Evolutionary conservation across 345 rosid species (phyloP), one percentile per base, ranked within the genome.

Genomic region (Orychophragmus violaceus): DNA sequence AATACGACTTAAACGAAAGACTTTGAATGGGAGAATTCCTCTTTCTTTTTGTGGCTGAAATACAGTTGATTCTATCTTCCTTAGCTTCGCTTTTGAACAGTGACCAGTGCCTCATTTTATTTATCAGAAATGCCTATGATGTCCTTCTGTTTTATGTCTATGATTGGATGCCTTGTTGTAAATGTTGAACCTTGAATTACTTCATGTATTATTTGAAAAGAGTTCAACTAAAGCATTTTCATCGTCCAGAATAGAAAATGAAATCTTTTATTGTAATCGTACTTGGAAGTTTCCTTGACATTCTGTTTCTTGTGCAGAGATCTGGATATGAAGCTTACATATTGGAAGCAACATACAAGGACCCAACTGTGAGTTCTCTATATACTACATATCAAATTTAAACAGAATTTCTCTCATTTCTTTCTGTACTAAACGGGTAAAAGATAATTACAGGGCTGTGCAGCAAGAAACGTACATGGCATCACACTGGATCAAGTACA

Each of bases 291-390:
- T 23, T 66, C 35, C 57, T 61, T 74, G 49, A 52, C 53, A 5
- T 35, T 35, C 16, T 52, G 33, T 25, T 68, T 75, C 64, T 73
- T 71, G 72, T 78, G 70, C 95, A 90, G 98, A 78, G 93, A 74
- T 90, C 82, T 37, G 97, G 97, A 67, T 93, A 90, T 82, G 98
- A 93, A 84, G 97, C 84, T 57, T 90, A 88, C 76, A 58, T 93
- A 72, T 57, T 85, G 76, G 97, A 90, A 82, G 87, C 97, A 50
- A 68, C 92, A 41, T 93, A 90, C 66, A 90, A 82, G 78, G 98
- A 93, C 69, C 98, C 97, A 39, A 89, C 46, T 77, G 98, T 88
- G 77, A 85, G 89, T 81, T 74, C 27, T 60, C 32, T 3, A 33
- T 7, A 32, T n/a, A n/a, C n/a, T n/a, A 5, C n/a, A 12, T 52